Conservation (phyloP, 2,329 filamentous ascomycete species). For the Escovopsis sp. region DNA sequence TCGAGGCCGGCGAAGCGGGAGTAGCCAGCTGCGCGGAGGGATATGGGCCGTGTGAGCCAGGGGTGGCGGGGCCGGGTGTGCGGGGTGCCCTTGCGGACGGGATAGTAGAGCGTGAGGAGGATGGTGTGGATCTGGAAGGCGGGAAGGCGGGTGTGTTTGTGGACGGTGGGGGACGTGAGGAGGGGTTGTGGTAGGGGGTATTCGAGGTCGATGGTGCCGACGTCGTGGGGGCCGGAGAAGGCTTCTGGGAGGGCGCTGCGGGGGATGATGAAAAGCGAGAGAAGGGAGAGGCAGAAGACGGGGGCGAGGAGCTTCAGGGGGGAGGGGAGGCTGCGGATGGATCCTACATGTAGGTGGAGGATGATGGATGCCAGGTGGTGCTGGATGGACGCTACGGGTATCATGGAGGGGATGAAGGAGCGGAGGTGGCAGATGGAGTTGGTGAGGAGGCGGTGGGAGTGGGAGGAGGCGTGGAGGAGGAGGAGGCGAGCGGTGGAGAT, state of each 20-base stretch:
- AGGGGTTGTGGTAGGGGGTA: conserved; percentile 21
- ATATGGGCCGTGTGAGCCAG: conserved; percentile 30
- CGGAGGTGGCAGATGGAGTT: too few relatives aligned
- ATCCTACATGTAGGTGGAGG: too few relatives aligned
- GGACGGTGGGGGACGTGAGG: conserved; percentile 16
- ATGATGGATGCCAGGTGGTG: conserved; percentile 9
- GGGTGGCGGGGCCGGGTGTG: conserved; percentile 18
- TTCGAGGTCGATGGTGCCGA: conserved; percentile 33
- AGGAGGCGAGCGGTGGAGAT: too few relatives aligned
- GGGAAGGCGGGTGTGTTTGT: conserved; percentile 19
- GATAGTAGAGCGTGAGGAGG: conserved; percentile 35
- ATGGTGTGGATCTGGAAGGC: conserved; percentile 32
- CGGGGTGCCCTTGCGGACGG: conserved; percentile 16
- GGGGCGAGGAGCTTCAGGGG: too few relatives aligned
- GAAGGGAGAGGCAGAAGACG: conserved; percentile 14
- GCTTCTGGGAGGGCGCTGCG: conserved; percentile 23
- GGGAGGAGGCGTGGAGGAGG: too few relatives aligned
- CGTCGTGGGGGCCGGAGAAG: conserved; percentile 28
- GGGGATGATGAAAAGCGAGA: conserved; percentile 22
- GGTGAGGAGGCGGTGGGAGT: too few relatives aligned
- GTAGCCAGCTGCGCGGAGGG: conserved; percentile 29
- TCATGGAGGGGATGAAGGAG: too few relatives aligned
- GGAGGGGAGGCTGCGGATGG: too few relatives aligned
- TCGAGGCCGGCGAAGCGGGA: conserved; percentile 28
- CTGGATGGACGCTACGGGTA: too few relatives aligned